Evolutionary conservation across 169 alveolate species (phyloP), one percentile per base, ranked within the genome.

Genomic region (Plasmodium reichenowi): DNA sequence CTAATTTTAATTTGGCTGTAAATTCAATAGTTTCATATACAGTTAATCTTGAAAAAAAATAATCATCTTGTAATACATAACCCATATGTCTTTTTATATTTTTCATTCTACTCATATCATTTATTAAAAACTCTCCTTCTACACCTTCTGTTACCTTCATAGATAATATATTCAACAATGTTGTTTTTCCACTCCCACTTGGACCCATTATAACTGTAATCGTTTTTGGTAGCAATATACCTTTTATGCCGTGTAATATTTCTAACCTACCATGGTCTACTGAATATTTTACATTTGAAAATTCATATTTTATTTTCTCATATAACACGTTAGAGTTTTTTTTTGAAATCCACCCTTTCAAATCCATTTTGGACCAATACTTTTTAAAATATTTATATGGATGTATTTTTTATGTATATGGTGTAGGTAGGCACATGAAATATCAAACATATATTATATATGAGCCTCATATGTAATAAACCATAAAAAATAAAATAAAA

Each of bases 101-200:
- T 48, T 73, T 72, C 5, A 32, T 88, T 74, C 85, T 20, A 22
- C 12, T 29, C 2, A 17, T 9, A 47, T 47, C 83, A 68, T 88
- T 88, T 3, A 74, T 71, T 54, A 74, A 66, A 66, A 88, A 70
- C 0, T 70, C 32, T 7, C 89, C 88, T 22, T 75, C 72, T 13
- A 75, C 88, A 12, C 88, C 88, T 12, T 72, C 88, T 6, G 88
- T 62, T 72, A 72, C 80, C 72, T 92, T 71, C 93, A 70, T 70
- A 15, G 92, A 88, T 52, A 95, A 86, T 47, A 92, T 83, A 64
- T 92, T 93, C 59, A 93, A 50, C 88, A 93, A 88, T 10, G 96
- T 93, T 54, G 96, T 92, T 72, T 93, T 95, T 6, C 97, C 96
- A 9, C 96, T 90, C 22, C 96, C 95, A n/a, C 95, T 78, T 38